Conservation (phyloP, 202 grass and related monocot genomes). For the Panicum hallii region DNA sequence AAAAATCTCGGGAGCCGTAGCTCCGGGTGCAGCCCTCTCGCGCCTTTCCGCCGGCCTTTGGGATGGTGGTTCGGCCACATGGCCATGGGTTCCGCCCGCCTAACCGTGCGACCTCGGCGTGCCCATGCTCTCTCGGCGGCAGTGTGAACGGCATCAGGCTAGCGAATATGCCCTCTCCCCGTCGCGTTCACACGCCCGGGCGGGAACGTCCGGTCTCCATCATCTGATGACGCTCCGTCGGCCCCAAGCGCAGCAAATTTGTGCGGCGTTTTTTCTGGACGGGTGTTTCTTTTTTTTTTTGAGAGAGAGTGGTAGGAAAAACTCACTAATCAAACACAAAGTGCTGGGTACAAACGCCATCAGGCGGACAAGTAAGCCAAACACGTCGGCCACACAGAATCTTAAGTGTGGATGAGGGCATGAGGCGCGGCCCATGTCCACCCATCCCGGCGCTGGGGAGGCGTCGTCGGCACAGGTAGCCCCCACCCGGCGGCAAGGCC, state of each 20-base stretch:
- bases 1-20: conserved; percentile 25
- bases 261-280: too few relatives aligned
- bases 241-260: not conserved
- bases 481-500: not conserved
- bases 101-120: too few relatives aligned
- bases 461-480: not conserved
- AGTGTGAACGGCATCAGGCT: conserved; percentile 53
- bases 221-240: not conserved
- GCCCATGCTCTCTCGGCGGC: not conserved
- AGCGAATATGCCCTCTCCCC: conserved; percentile 5
- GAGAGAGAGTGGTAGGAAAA: too few relatives aligned
- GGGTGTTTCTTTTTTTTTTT: too few relatives aligned
- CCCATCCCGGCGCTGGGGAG: not conserved
- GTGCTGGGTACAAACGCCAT: too few relatives aligned
- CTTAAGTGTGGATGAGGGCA: conserved; percentile 52
- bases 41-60: not conserved
- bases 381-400: too few relatives aligned
- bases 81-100: not conserved
- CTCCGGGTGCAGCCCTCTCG: too few relatives aligned
- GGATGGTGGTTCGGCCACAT: too few relatives aligned
- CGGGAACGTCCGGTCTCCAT: not conserved
- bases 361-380: too few relatives aligned
- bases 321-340: too few relatives aligned
- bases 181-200: conserved; percentile 39
- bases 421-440: conserved; percentile 41